Conservation (phyloP, 2,329 filamentous ascomycete species). For the Fusarium proliferatum region DNA sequence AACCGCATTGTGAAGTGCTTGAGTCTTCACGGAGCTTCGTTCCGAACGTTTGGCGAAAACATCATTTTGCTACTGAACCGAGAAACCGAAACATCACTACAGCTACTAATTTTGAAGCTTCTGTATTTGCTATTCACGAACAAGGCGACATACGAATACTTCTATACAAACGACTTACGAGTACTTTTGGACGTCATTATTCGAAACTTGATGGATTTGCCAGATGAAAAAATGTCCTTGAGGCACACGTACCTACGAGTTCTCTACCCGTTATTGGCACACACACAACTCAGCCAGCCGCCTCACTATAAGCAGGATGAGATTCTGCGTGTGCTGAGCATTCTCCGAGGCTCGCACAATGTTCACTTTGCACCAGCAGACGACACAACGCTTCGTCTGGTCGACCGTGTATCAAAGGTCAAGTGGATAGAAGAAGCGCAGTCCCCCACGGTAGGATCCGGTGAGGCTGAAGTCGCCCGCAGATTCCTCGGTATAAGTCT, state of each 20-base stretch:
- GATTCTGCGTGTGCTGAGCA: slow-evolving; percentile 77
- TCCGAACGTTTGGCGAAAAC: slow-evolving; percentile 97
- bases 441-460: slow-evolving; percentile 45
- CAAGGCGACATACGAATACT: slow-evolving; percentile 92
- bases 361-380: slow-evolving; percentile 84
- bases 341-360: slow-evolving; percentile 73
- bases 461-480: slow-evolving; percentile 61
- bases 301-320: slow-evolving; percentile 94
- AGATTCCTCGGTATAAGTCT: slow-evolving; percentile 79
- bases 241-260: slow-evolving; percentile 96
- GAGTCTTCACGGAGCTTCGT: slow-evolving; percentile 80
- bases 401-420: slow-evolving; percentile 79
- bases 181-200: slow-evolving; percentile 96
- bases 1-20: slow-evolving; percentile 95
- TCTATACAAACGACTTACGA: slow-evolving; percentile 96
- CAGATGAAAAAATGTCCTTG: slow-evolving; percentile 80
- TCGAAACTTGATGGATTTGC: slow-evolving; percentile 94
- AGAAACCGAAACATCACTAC: slow-evolving; percentile 92
- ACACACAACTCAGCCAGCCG: slow-evolving; percentile 88
- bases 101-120: slow-evolving; percentile 95
- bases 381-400: slow-evolving; percentile 81
- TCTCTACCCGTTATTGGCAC: slow-evolving; percentile 86
- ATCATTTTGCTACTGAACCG: slow-evolving; percentile 95
- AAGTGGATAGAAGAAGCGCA: slow-evolving; percentile 68
- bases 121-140: slow-evolving; percentile 96